A percentile compares a stretch with the other conserved stretches of the same genome.
Conservation (phyloP, 2,329 filamentous ascomycete genomes). For the Pseudogymnoascus sp. region DNA sequence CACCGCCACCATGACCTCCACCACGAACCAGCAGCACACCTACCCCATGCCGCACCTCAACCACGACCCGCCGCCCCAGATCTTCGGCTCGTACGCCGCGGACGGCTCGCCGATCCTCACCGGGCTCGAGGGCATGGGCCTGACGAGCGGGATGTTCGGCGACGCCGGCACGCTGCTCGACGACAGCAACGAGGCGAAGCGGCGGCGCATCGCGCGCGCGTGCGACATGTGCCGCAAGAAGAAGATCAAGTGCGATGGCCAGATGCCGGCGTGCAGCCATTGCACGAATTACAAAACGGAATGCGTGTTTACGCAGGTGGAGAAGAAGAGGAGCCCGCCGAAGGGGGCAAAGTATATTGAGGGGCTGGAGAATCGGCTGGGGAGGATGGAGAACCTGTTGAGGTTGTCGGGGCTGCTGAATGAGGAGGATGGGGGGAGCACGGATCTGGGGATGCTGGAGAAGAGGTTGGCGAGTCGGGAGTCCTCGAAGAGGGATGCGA, state of each 20-base stretch:
- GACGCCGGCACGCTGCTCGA: slow-evolving; percentile 50
- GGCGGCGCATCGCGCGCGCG: slow-evolving; percentile 44
- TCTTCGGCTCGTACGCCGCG: slow-evolving; percentile 55
- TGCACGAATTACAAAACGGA: slow-evolving; percentile 98
- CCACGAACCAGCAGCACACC: not conserved
- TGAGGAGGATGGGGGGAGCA: slow-evolving; percentile 77
- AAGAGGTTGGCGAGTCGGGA: slow-evolving; percentile 58
- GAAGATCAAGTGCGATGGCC: slow-evolving; percentile 97
- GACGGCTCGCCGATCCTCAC: slow-evolving; percentile 53
- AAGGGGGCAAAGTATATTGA: slow-evolving; percentile 99
- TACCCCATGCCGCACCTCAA: slow-evolving; percentile 33
- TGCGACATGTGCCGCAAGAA: slow-evolving; percentile 79
- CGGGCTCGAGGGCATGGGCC: slow-evolving; percentile 30
- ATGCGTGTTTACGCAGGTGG: slow-evolving; percentile 93
- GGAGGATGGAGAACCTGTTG: slow-evolving; percentile 90
- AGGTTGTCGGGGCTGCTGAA: slow-evolving; percentile 77
- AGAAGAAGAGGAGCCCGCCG: slow-evolving; percentile 95
- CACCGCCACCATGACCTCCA: not conserved
- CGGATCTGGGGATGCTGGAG: slow-evolving; percentile 81
- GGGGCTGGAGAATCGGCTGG: slow-evolving; percentile 85
- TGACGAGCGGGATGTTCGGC: slow-evolving; percentile 52
- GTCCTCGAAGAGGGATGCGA: slow-evolving; percentile 22
- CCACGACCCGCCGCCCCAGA: slow-evolving; percentile 58
- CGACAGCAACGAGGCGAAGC: slow-evolving; percentile 67
- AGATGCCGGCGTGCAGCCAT: slow-evolving; percentile 88